Evolutionary conservation across 106 monocot genomes (phyloP).

Genomic region (Apostasia shenzhenica): DNA sequence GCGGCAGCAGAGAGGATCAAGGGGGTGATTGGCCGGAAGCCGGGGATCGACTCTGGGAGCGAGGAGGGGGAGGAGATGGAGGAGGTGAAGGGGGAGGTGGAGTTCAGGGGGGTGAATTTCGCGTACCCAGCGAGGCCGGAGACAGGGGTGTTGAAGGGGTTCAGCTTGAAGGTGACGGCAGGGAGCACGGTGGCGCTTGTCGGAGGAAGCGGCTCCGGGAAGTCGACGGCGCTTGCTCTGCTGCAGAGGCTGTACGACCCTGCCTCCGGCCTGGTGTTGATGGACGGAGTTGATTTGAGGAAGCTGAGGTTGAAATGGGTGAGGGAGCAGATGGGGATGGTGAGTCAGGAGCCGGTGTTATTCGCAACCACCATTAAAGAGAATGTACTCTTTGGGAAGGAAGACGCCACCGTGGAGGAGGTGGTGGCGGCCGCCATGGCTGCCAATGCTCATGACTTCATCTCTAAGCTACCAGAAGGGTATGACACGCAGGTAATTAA

Average conservation of each 20-base stretch:
- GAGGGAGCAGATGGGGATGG: conserved; percentile 48
- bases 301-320: conserved; percentile 54
- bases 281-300: conserved; percentile 26
- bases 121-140: too few relatives aligned
- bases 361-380: too few relatives aligned
- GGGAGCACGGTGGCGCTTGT: too few relatives aligned
- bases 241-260: conserved; percentile 72
- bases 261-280: conserved; percentile 10
- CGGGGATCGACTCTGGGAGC: not conserved
- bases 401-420: conserved; percentile 12
- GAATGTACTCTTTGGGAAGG: too few relatives aligned
- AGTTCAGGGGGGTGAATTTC: too few relatives aligned
- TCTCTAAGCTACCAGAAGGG: conserved; percentile 56
- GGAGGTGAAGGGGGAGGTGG: not conserved
- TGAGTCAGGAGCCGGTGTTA: too few relatives aligned
- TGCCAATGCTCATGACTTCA: conserved; percentile 73
- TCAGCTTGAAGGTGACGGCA: conserved; percentile 41
- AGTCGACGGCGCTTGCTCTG: conserved; percentile 37
- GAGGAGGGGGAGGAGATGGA: not conserved
- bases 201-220: too few relatives aligned
- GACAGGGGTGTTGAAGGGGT: conserved; percentile 14
- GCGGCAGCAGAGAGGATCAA: not conserved
- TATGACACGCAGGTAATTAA: conserved; percentile 36
- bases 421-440: conserved; percentile 54
- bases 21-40: too few relatives aligned